phyloP scores from a whole-genome alignment of 129 eudicot species.

The Flaveria robusta region DNA sequence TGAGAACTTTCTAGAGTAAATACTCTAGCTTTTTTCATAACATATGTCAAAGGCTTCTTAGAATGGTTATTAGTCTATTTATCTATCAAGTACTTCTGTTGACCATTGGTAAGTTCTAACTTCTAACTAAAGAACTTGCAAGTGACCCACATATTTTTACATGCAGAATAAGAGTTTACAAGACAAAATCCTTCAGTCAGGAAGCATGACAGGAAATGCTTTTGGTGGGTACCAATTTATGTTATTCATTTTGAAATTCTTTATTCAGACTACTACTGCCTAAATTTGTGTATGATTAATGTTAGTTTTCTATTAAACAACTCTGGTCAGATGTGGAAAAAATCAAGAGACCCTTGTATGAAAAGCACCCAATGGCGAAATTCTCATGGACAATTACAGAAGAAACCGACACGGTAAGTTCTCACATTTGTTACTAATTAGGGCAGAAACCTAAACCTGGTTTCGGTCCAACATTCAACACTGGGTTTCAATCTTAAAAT shows the following conservation, averaged over 20 bases:
- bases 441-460: not conserved
- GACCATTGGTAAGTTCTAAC: not conserved
- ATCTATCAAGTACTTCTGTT: not conserved
- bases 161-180: conserved; percentile 80
- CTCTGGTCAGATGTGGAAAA: conserved; percentile 66
- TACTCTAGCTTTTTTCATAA: not conserved
- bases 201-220: conserved; percentile 56
- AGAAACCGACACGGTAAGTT: conserved; percentile 81
- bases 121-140: not conserved
- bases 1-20: not conserved
- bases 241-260: not conserved
- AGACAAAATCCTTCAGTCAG: conserved; percentile 65
- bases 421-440: not conserved
- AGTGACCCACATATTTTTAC: conserved; percentile 15
- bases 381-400: conserved; percentile 91
- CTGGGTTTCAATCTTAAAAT: conserved; percentile 9
- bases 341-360: conserved; percentile 82
- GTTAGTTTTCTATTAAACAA: conserved; percentile 27
- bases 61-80: not conserved
- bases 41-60: not conserved
- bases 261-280: conserved; percentile 14
- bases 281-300: not conserved
- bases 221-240: conserved; percentile 55
- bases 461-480: not conserved
- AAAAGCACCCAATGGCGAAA: conserved; percentile 92